Conservation (phyloP, 495 filamentous ascomycete genomes). For the Letharia columbiana region DNA sequence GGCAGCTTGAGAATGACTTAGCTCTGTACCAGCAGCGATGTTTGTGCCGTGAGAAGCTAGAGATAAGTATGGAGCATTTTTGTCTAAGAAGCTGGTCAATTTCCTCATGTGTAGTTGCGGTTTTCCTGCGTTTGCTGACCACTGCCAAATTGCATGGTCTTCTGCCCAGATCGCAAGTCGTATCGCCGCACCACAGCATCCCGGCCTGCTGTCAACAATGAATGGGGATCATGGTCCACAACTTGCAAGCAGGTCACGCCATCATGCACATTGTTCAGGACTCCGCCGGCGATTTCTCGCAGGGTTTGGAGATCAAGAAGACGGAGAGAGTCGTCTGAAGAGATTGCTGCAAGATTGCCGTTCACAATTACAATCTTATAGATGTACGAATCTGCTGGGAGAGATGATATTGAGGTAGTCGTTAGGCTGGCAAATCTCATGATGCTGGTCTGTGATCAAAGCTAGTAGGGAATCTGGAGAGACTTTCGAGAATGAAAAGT, state of each 20-base stretch:
- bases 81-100: constrained; percentile 30
- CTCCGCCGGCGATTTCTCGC: constrained; percentile 30
- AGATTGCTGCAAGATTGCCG: constrained; percentile 40
- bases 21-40: constrained; percentile 73
- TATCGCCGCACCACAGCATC: constrained; percentile 42
- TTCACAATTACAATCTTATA: constrained; percentile 35
- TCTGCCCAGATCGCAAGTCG: constrained; percentile 30
- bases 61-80: constrained; percentile 52
- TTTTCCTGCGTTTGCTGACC: constrained; percentile 14
- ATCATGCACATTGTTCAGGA: constrained; percentile 32
- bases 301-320: constrained; percentile 39
- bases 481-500: background rate
- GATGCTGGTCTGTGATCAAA: background rate
- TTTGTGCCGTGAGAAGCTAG: constrained; percentile 51
- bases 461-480: background rate
- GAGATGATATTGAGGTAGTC: constrained; percentile 36
- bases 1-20: constrained; percentile 60
- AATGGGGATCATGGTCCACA: constrained; percentile 24
- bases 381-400: constrained; percentile 43
- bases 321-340: constrained; percentile 50
- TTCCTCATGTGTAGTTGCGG: background rate
- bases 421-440: constrained; percentile 11
- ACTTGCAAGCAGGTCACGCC: constrained; percentile 39
- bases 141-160: constrained; percentile 18
- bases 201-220: constrained; percentile 40